Conservation (phyloP, 371 early-diverging fungal genomes). For the Mucor racemosus region DNA sequence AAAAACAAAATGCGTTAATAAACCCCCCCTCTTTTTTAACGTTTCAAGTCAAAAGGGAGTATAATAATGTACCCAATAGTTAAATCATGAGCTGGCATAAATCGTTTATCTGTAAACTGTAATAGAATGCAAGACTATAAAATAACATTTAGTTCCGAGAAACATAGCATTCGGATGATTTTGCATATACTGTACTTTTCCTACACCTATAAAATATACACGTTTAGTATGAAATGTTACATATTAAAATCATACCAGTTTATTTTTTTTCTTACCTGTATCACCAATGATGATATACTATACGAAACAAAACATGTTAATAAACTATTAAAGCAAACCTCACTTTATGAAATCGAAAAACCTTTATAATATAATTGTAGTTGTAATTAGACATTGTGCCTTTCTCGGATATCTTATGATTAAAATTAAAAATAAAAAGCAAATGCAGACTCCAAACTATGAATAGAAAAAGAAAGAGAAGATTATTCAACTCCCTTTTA, state of each 20-base stretch:
- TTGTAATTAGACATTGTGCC: constrained; percentile 48
- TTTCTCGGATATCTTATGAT: neutral
- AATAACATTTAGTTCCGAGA: constrained; percentile 9
- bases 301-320: neutral
- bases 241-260: neutral
- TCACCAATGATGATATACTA: constrained; percentile 86
- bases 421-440: constrained; percentile 13
- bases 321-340: neutral
- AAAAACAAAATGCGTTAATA: neutral
- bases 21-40: neutral
- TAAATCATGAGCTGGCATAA: constrained; percentile 83
- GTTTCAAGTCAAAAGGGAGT: neutral
- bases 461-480: neutral
- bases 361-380: constrained; percentile 64
- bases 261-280: constrained; percentile 60
- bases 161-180: neutral
- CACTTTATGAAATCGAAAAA: constrained; percentile 1
- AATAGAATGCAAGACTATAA: constrained; percentile 78
- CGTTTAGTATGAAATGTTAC: neutral
- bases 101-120: constrained; percentile 85
- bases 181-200: constrained; percentile 58
- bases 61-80: constrained; percentile 71
- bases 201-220: constrained; percentile 58
- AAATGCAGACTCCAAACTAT: constrained; percentile 12
- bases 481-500: constrained; percentile 1